Percentiles rank a stretch among this genome's conserved stretches.
Evolutionary conservation across 1,284 basidiomycete species (phyloP).

Genomic region (Moniliophthora roreri): DNA sequence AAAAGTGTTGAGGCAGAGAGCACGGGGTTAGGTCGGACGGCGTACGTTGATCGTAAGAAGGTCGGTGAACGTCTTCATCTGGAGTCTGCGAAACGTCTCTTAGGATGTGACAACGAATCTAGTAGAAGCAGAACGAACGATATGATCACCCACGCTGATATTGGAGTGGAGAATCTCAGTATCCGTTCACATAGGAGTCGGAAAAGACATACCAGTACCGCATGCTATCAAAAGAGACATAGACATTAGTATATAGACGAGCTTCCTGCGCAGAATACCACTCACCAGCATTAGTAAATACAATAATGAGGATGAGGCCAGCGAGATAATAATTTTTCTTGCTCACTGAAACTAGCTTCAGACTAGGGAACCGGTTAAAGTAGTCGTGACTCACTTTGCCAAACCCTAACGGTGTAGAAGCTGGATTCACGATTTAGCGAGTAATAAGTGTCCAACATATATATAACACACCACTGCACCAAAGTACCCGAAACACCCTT

Average conservation of each 20-base stretch:
- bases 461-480: conserved; percentile 12
- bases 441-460: neutral
- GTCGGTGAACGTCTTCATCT: conserved; percentile 11
- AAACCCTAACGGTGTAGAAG: conserved; percentile 15
- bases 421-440: neutral
- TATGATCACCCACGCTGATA: conserved; percentile 15
- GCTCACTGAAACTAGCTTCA: conserved; percentile 11
- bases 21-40: neutral
- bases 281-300: conserved; percentile 11
- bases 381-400: conserved; percentile 9
- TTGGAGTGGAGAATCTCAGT: neutral
- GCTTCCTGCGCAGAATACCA: too few species aligned
- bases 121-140: conserved; percentile 7
- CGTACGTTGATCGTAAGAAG: conserved; percentile 14
- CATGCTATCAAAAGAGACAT: conserved; percentile 5
- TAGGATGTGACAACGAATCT: neutral
- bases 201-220: conserved; percentile 12
- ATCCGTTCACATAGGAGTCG: neutral
- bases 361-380: neutral
- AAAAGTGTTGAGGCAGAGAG: neutral
- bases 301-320: conserved; percentile 9
- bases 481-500: conserved; percentile 15
- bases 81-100: conserved; percentile 8
- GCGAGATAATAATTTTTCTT: conserved; percentile 11
- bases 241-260: neutral